Evolutionary conservation across 225 moss, liverwort and hornwort species (phyloP).

Genomic region (Pseudoscleropodium purum): DNA sequence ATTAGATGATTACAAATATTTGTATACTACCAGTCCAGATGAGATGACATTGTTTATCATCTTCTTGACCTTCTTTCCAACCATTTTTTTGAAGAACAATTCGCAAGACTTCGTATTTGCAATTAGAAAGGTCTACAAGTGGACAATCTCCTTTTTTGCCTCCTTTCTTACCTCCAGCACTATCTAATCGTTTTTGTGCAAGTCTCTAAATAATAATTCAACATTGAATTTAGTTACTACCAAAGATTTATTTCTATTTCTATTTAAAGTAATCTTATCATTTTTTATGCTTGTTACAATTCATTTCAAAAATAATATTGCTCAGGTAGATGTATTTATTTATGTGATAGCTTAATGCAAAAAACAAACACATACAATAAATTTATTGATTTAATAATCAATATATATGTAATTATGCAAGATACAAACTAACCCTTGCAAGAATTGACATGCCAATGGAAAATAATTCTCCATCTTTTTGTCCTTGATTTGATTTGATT

Average conservation of each 20-base stretch:
- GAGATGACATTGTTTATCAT: conserved; percentile 76
- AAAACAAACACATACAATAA: fast-evolving
- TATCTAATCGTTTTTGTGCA: neutral
- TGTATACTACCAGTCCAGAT: conserved; percentile 78
- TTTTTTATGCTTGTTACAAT: neutral
- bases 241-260: too few species aligned
- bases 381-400: too few species aligned
- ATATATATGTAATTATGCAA: neutral
- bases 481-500: neutral
- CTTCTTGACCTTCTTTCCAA: conserved; percentile 81
- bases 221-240: neutral
- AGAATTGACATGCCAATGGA: conserved; percentile 25
- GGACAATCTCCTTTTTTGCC: conserved; percentile 37
- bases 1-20: conserved; percentile 1
- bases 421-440: neutral
- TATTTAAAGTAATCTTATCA: neutral
- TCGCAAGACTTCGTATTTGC: conserved; percentile 79
- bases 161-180: neutral
- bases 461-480: neutral
- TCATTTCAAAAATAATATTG: neutral
- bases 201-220: neutral
- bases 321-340: neutral
- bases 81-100: conserved; percentile 64
- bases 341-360: neutral
- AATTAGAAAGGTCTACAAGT: conserved; percentile 77